Evolutionary conservation across 345 rosid genomes (phyloP).

Genomic region (Lepidium aucheri): DNA sequence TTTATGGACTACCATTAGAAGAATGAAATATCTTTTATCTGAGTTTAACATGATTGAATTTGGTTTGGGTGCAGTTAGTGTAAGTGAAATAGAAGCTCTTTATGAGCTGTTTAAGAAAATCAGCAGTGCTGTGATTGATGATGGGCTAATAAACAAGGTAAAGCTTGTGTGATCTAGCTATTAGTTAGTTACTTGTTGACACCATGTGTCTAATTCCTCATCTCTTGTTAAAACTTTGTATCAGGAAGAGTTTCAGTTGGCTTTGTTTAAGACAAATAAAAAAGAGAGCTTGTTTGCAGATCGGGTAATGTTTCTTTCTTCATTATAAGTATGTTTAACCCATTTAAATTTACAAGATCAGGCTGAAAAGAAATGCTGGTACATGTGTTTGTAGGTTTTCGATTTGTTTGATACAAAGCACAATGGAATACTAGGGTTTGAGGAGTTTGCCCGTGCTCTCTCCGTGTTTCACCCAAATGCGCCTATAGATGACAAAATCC

Average conservation of each 20-base stretch:
- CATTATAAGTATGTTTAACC: background rate
- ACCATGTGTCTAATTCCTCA: background rate
- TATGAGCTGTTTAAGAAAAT: slow-evolving; percentile 98
- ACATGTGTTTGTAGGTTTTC: slow-evolving; percentile 56
- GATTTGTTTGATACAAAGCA: slow-evolving; percentile 96
- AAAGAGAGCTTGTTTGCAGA: slow-evolving; percentile 99
- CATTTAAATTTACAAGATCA: background rate
- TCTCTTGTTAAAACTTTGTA: background rate
- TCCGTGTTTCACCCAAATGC: slow-evolving; percentile 98
- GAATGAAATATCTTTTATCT: background rate
- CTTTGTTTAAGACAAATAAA: slow-evolving; percentile 91
- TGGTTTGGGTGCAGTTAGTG: slow-evolving; percentile 63
- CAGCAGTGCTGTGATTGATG: slow-evolving; percentile 98
- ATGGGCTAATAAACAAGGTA: slow-evolving; percentile 95
- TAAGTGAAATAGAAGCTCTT: slow-evolving; percentile 97
- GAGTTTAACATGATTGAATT: slow-evolving; percentile 6
- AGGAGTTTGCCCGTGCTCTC: slow-evolving; percentile 97
- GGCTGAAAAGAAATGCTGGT: background rate
- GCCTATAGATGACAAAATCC: slow-evolving; percentile 88
- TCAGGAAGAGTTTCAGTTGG: slow-evolving; percentile 98
- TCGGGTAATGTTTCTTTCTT: slow-evolving; percentile 44
- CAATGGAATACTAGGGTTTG: slow-evolving; percentile 94
- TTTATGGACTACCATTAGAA: background rate
- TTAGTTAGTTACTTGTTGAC: background rate
- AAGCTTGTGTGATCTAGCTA: background rate